Evolutionary conservation across 2,329 filamentous ascomycete species (phyloP).

Genomic region (Ampelomyces quisqualis): DNA sequence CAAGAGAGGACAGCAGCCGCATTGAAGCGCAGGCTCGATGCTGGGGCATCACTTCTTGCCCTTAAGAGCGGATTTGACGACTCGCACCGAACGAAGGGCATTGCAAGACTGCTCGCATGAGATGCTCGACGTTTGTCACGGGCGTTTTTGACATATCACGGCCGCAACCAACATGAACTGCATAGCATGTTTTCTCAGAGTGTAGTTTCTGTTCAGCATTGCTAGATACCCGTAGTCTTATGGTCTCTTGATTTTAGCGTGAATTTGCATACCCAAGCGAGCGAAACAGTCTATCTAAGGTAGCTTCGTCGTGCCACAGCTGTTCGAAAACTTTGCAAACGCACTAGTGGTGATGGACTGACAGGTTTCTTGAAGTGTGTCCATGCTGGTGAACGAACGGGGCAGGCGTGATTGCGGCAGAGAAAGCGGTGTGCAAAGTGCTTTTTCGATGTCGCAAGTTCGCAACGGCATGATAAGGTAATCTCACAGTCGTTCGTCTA

Average conservation of each 20-base stretch:
- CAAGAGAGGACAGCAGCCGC: constrained; percentile 43
- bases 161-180: constrained; percentile 11
- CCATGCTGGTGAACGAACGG: constrained; percentile 4
- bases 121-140: constrained; percentile 2
- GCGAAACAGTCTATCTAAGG: neutral
- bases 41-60: constrained; percentile 37
- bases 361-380: too few relatives aligned
- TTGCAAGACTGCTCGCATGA: constrained; percentile 33
- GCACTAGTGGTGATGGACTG: too few relatives aligned
- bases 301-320: too few relatives aligned
- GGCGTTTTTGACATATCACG: constrained; percentile 11
- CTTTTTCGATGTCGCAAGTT: too few relatives aligned
- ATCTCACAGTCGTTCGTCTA: constrained; percentile 2
- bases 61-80: constrained; percentile 34
- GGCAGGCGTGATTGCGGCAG: constrained; percentile 12
- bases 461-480: constrained; percentile 22
- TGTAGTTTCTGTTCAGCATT: constrained; percentile 35
- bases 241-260: constrained; percentile 18
- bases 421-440: constrained; percentile 24
- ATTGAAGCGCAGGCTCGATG: constrained; percentile 41
- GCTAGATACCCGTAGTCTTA: constrained; percentile 46
- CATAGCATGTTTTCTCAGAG: constrained; percentile 22
- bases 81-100: constrained; percentile 24
- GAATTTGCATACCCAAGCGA: constrained; percentile 9
- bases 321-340: too few relatives aligned